Base-by-base conservation (phyloP, 73 alveolate genomes). In the Paramecium sonneborni region DNA sequence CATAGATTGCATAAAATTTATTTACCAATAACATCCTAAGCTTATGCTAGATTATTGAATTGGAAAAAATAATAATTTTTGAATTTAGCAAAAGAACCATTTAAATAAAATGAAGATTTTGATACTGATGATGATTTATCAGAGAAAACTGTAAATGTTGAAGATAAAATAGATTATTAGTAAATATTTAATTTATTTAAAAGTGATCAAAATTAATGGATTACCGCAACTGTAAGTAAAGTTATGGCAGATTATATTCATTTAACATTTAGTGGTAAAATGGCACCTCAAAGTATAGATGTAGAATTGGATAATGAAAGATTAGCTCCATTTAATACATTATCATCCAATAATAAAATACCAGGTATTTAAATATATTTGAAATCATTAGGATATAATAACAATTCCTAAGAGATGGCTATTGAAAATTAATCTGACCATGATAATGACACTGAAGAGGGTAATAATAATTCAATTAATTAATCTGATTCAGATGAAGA, bases 371-470 rank as follows among this genome's bases (percentile, higher is more conserved):
- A 14, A 32, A 2, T 20, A 41, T 23, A 11, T 20, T 8, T 43
- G 15, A 79, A 20, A 39, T 39, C 24, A 21, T 5, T 79, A 79
- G 90, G 90, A 38, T 43, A 62, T 1, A 62, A 62, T 62, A 52
- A 18, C 5, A 48, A 70, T 70, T 28, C 24, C 3, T 10, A 79
- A 6, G 90, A 79, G 55, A 46, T 79, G 90, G 44, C n/a, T 18
- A 46, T 79, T 6, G 90, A 79, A 23, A 2, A 46, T 34, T 39
- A 21, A 43, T 43, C 90, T 26, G 90, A 79, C 15, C 69, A 79
- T 41, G 90, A 79, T 5, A 79, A 43, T 79, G 90, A 79, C 41
- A 79, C 90, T 14, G 90, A 79, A 23, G 90, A 79, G 43, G 90
- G 90, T 23, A 79, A 41, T 23, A 43, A 79, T 43, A 43, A 79